Evolutionary conservation across 495 filamentous ascomycete species (phyloP).

Genomic region (Trichoderma gamsii): DNA sequence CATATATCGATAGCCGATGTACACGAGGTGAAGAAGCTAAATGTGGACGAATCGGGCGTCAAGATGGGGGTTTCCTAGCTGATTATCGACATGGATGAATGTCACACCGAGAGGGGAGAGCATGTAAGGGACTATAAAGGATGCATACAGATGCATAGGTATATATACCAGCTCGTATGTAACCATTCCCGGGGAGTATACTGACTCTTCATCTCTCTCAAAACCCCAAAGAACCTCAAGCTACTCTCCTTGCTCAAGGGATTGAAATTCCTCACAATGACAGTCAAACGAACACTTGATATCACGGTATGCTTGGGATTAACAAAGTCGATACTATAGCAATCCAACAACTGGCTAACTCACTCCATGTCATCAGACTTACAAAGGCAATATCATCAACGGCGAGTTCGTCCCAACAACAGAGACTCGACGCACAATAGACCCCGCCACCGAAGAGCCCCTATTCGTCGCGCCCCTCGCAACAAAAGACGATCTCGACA

Average conservation of each 20-base stretch:
- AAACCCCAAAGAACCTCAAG: neutral
- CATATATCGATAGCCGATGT: too few species aligned
- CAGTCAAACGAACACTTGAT: neutral
- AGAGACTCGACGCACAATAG: constrained; percentile 28
- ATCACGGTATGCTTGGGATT: neutral
- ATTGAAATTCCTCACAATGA: neutral
- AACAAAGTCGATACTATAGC: neutral
- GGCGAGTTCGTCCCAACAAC: constrained; percentile 33
- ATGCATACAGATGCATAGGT: too few species aligned
- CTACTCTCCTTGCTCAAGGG: neutral
- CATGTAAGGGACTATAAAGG: too few species aligned
- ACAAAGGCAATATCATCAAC: constrained; percentile 38
- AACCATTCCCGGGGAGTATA: too few species aligned
- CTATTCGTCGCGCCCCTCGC: constrained; percentile 44
- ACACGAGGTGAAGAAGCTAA: too few species aligned
- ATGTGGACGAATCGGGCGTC: too few species aligned
- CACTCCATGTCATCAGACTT: neutral
- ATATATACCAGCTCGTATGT: too few species aligned
- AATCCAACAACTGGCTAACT: neutral
- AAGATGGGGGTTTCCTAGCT: too few species aligned
- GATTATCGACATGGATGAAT: too few species aligned
- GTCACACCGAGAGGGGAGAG: too few species aligned
- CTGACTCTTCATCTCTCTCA: too few species aligned
- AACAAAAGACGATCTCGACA: constrained; percentile 41
- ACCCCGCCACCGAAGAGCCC: constrained; percentile 42